Evolutionary conservation across 441 rosid genomes (phyloP).

Genomic region (Arabidopsis lyrata): DNA sequence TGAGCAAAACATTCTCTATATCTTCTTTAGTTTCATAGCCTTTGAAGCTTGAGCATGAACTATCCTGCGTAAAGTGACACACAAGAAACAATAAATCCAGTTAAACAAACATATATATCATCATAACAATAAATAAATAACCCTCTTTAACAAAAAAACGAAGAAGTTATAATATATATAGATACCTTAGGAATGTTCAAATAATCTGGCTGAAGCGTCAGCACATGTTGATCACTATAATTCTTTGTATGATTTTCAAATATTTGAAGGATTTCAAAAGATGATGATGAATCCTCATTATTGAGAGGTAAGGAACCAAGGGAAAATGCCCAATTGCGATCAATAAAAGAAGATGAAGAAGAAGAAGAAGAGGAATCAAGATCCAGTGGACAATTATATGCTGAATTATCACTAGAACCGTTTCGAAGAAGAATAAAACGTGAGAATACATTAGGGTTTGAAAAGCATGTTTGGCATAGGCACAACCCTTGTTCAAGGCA

Average conservation of each 20-base stretch:
- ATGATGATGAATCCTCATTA: conserved; percentile 20
- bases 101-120: not conserved
- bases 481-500: conserved; percentile 11
- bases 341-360: conserved; percentile 18
- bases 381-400: conserved; percentile 19
- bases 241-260: conserved; percentile 26
- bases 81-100: not conserved
- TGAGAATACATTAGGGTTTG: conserved; percentile 8
- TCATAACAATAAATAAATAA: not conserved
- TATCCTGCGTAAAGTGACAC: conserved; percentile 29
- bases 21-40: conserved; percentile 23
- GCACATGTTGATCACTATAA: conserved; percentile 22
- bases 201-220: conserved; percentile 6
- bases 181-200: conserved; percentile 31
- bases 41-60: conserved; percentile 24
- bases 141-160: not conserved
- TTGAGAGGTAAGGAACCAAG: conserved; percentile 3
- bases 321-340: conserved; percentile 5
- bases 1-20: conserved; percentile 15
- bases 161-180: not conserved
- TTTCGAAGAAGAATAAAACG: not conserved
- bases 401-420: not conserved
- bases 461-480: conserved; percentile 31
- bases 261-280: conserved; percentile 1
- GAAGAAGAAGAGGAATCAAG: conserved; percentile 24